phyloP scores from a whole-genome alignment of 495 filamentous ascomycete species.

The Aspergillus carlsbadensis region DNA sequence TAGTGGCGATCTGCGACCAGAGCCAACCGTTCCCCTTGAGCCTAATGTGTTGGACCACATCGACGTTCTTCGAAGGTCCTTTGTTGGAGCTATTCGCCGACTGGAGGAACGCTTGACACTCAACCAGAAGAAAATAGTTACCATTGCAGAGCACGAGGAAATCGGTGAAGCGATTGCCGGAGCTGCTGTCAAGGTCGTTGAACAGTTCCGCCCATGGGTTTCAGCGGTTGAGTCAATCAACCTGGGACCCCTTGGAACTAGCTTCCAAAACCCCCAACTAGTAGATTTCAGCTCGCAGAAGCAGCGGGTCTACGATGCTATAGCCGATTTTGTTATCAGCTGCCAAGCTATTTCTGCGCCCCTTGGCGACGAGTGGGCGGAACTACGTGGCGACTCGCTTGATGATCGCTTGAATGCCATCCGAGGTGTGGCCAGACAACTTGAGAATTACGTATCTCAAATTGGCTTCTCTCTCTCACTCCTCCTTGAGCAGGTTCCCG shows the following conservation, averaged over 20 bases:
- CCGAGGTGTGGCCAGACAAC: constrained; percentile 66
- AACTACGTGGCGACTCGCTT: constrained; percentile 84
- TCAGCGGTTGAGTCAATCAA: constrained; percentile 86
- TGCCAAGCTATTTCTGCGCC: constrained; percentile 88
- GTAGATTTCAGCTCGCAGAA: constrained; percentile 87
- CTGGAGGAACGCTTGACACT: constrained; percentile 80
- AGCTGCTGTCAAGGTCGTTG: constrained; percentile 73
- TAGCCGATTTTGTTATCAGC: constrained; percentile 81
- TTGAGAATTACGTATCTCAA: constrained; percentile 84
- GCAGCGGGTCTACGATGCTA: constrained; percentile 87
- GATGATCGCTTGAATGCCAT: constrained; percentile 83
- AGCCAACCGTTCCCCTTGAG: constrained; percentile 74
- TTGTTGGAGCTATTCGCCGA: constrained; percentile 76
- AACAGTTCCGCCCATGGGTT: constrained; percentile 85
- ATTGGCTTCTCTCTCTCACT: constrained; percentile 84
- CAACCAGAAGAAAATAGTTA: constrained; percentile 75
- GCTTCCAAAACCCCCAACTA: constrained; percentile 78
- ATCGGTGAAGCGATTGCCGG: constrained; percentile 74
- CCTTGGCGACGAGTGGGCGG: constrained; percentile 92
- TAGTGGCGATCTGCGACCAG: constrained; percentile 62
- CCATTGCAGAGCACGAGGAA: constrained; percentile 63
- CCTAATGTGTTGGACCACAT: constrained; percentile 73
- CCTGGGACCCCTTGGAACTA: constrained; percentile 68
- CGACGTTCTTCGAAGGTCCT: constrained; percentile 77
- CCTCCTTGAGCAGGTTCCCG: constrained; percentile 75